These are phyloP conservation scores for Fusarium incarnatum DNA, from an alignment of 2,329 filamentous ascomycete genomes.

Conservation along the genomic window DNA sequence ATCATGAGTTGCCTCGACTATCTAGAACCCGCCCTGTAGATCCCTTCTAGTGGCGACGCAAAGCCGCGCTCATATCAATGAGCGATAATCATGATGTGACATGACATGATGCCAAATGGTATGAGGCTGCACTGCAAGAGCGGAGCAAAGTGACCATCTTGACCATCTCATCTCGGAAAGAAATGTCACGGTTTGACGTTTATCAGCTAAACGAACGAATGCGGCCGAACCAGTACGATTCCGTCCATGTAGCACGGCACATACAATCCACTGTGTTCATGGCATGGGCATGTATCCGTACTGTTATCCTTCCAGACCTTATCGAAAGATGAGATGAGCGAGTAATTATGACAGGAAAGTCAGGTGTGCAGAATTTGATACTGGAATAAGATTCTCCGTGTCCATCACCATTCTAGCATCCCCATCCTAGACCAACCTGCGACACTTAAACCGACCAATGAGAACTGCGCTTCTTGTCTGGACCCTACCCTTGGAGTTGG, in stretches of 20 bases:
- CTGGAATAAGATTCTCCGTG: slow-evolving; percentile 43
- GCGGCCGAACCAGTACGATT: slow-evolving; percentile 33
- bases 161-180: slow-evolving; percentile 37
- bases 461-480: slow-evolving; percentile 15
- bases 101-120: neutral
- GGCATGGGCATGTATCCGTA: neutral
- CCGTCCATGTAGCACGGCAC: slow-evolving; percentile 26
- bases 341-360: slow-evolving; percentile 1
- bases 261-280: slow-evolving; percentile 28
- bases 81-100: neutral
- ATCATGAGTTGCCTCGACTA: neutral
- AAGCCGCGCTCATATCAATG: slow-evolving; percentile 12
- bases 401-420: slow-evolving; percentile 36
- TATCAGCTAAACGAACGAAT: slow-evolving; percentile 23
- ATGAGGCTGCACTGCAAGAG: slow-evolving; percentile 21
- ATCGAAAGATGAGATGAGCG: slow-evolving; percentile 6
- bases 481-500: slow-evolving; percentile 8
- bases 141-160: slow-evolving; percentile 18
- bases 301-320: slow-evolving; percentile 5
- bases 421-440: slow-evolving; percentile 43
- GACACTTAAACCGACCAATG: slow-evolving; percentile 39
- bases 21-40: neutral
- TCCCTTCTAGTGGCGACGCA: slow-evolving; percentile 12
- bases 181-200: slow-evolving; percentile 27
- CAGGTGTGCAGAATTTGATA: slow-evolving; percentile 39